These are phyloP conservation scores for Fusarium hainanense DNA, from an alignment of 2,329 filamentous ascomycete species.

Conservation along the genomic window DNA sequence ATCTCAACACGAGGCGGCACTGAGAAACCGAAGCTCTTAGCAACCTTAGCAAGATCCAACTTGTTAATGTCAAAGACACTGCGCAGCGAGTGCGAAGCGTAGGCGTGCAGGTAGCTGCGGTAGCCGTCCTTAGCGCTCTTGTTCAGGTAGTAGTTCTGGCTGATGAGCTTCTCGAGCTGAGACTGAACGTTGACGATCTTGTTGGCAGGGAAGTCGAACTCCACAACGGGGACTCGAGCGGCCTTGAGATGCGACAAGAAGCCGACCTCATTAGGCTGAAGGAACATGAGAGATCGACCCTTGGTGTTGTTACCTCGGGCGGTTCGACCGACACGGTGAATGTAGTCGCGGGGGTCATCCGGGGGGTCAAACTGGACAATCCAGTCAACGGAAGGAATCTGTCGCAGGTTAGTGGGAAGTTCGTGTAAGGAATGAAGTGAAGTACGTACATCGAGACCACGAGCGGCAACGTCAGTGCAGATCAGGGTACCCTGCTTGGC, in stretches of 20 bases:
- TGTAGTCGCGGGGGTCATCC: constrained; percentile 90
- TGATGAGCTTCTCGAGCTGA: constrained; percentile 93
- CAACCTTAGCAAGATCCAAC: constrained; percentile 84
- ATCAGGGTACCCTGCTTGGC: constrained; percentile 87
- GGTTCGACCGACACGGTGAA: constrained; percentile 95
- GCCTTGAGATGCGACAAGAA: constrained; percentile 93
- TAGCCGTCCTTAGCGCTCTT: constrained; percentile 84
- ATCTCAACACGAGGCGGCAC: constrained; percentile 86
- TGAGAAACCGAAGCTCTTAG: constrained; percentile 84
- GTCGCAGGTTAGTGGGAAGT: constrained; percentile 21
- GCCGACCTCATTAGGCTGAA: constrained; percentile 90
- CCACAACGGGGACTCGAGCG: constrained; percentile 90
- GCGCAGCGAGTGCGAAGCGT: constrained; percentile 76
- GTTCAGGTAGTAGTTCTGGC: constrained; percentile 96
- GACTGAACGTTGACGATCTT: constrained; percentile 92
- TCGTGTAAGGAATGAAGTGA: not conserved
- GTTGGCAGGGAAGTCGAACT: constrained; percentile 93
- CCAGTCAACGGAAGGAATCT: constrained; percentile 95
- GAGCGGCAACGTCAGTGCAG: constrained; percentile 94
- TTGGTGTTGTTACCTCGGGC: constrained; percentile 85
- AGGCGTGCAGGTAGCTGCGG: constrained; percentile 92
- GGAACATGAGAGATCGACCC: constrained; percentile 90
- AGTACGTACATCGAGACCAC: constrained; percentile 82
- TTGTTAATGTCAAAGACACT: constrained; percentile 82
- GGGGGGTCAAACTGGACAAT: constrained; percentile 96